Percentiles rank a stretch among this genome's conserved stretches.
phyloP scores from a whole-genome alignment of 805 yeast species.

The Torulaspora indica region DNA sequence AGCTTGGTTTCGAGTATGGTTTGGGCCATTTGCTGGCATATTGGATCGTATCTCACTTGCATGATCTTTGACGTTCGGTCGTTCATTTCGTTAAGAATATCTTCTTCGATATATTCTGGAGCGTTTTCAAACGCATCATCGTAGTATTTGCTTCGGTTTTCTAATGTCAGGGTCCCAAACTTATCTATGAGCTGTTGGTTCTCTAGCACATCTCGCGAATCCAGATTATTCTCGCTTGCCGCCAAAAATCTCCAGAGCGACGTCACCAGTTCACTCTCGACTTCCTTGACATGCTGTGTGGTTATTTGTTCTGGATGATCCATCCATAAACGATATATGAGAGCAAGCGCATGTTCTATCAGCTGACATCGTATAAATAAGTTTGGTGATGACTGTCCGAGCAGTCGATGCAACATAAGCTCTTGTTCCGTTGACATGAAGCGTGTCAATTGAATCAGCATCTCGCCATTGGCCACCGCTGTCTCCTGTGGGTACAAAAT shows the following conservation, averaged over 20 bases:
- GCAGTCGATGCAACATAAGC: slow-evolving; percentile 23
- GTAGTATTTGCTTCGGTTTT: slow-evolving; percentile 30
- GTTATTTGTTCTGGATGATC: slow-evolving; percentile 15
- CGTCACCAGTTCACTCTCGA: slow-evolving; percentile 44
- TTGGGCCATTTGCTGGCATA: slow-evolving; percentile 56
- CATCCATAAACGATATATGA: slow-evolving; percentile 24
- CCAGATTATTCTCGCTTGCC: slow-evolving; percentile 14
- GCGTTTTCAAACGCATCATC: slow-evolving; percentile 42
- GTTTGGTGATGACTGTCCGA: slow-evolving; percentile 25
- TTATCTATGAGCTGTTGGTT: slow-evolving; percentile 34
- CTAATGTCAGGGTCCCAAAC: slow-evolving; percentile 33
- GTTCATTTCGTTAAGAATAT: slow-evolving; percentile 39
- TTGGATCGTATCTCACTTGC: slow-evolving; percentile 22
- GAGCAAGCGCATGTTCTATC: slow-evolving; percentile 21
- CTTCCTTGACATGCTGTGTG: slow-evolving; percentile 30
- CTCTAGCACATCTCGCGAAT: slow-evolving; percentile 17
- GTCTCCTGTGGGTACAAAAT: slow-evolving; percentile 18
- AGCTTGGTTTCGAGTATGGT: slow-evolving; percentile 51
- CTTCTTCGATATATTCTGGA: slow-evolving; percentile 38
- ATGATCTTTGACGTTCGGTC: slow-evolving; percentile 21
- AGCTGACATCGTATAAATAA: slow-evolving; percentile 13
- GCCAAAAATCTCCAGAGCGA: slow-evolving; percentile 48
- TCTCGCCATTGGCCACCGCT: slow-evolving; percentile 21
- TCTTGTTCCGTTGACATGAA: slow-evolving; percentile 37
- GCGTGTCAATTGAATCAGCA: slow-evolving; percentile 23